Evolutionary conservation across 805 yeast species (phyloP).

Genomic region (Sungouiella blattae): DNA sequence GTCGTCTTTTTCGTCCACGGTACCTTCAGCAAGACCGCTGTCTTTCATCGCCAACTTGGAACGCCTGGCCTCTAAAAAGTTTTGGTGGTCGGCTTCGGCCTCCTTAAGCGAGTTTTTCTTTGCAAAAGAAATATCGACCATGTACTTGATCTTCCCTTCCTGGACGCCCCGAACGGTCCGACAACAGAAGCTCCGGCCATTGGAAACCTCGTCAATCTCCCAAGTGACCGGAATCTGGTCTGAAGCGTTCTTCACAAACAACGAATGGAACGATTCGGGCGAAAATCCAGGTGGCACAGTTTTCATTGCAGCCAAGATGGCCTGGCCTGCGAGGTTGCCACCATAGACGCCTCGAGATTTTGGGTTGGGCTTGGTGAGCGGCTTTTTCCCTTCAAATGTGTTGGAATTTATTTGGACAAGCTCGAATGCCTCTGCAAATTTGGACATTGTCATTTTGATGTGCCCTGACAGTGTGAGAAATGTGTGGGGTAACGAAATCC

Average conservation of each 20-base stretch:
- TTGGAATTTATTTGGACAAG: constrained; percentile 4
- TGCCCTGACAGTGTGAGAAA: too few species aligned
- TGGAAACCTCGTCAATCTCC: constrained; percentile 31
- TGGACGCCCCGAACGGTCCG: constrained; percentile 30
- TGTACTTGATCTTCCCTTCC: constrained; percentile 25
- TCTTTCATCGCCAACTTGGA: constrained; percentile 4
- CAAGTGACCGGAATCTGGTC: constrained; percentile 27
- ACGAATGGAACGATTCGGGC: constrained; percentile 42
- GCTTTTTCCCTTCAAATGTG: constrained; percentile 8
- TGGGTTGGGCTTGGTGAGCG: constrained; percentile 26
- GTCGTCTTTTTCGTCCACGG: constrained; percentile 16
- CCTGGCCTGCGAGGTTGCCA: constrained; percentile 36
- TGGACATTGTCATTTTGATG: too few species aligned
- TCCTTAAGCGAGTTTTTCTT: constrained; percentile 24
- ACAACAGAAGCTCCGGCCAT: constrained; percentile 35
- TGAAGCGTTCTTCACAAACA: constrained; percentile 37
- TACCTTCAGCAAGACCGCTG: constrained; percentile 3
- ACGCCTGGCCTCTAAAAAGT: constrained; percentile 11
- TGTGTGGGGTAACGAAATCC: too few species aligned
- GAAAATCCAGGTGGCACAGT: constrained; percentile 29
- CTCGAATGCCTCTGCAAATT: constrained; percentile 10
- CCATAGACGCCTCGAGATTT: constrained; percentile 37
- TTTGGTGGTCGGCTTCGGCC: constrained; percentile 20
- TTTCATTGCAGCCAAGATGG: constrained; percentile 34
- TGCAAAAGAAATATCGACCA: constrained; percentile 35